These are phyloP conservation scores for Cercospora sojina DNA, from an alignment of 2,329 filamentous ascomycete species.

Conservation along the genomic window DNA sequence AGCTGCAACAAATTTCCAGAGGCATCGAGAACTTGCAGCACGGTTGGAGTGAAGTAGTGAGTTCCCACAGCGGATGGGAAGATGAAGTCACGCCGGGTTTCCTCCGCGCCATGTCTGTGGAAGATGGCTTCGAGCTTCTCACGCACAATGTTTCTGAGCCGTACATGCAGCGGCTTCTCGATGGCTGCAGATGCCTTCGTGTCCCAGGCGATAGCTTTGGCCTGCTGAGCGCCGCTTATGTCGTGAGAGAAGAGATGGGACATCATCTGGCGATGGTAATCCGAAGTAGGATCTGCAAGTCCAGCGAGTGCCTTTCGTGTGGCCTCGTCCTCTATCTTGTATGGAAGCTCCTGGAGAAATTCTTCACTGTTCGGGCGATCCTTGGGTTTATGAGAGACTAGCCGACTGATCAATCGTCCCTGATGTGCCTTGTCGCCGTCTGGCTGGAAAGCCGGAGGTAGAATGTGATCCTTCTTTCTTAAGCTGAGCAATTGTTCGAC, in stretches of 20 bases:
- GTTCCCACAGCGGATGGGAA: conserved; percentile 67
- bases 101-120: conserved; percentile 82
- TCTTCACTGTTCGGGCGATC: conserved; percentile 80
- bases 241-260: conserved; percentile 75
- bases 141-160: conserved; percentile 58
- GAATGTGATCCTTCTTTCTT: conserved; percentile 62
- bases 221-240: conserved; percentile 54
- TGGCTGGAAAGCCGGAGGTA: conserved; percentile 69
- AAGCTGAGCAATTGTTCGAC: conserved; percentile 66
- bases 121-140: conserved; percentile 76
- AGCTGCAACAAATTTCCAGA: conserved; percentile 87
- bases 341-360: conserved; percentile 78
- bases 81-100: conserved; percentile 69
- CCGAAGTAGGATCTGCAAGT: conserved; percentile 76
- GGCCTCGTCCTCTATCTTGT: conserved; percentile 90
- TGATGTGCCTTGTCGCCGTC: conserved; percentile 67
- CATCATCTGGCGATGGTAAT: conserved; percentile 86
- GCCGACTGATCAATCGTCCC: conserved; percentile 71
- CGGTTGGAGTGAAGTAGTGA: conserved; percentile 68
- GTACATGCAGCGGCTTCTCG: conserved; percentile 29
- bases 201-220: conserved; percentile 66
- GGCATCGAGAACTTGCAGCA: conserved; percentile 76
- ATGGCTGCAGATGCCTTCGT: conserved; percentile 33
- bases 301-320: conserved; percentile 80
- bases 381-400: conserved; percentile 79